Evolutionary conservation across 2,329 filamentous ascomycete species (phyloP).

Genomic region (Exophiala alcalophila): DNA sequence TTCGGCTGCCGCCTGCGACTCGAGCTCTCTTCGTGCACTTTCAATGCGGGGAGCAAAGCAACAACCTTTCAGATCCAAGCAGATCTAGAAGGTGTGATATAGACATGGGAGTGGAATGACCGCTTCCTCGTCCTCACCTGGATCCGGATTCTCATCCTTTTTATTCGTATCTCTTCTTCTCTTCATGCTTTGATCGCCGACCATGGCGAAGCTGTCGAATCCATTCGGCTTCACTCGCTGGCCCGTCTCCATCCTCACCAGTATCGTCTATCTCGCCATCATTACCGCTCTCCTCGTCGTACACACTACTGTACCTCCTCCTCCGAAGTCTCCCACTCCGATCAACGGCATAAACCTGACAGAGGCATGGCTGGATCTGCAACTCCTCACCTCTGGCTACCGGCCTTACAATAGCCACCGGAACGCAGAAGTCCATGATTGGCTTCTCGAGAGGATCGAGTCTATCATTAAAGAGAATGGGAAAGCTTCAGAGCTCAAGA

Average conservation of each 20-base stretch:
- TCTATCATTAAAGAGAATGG: conserved; percentile 65
- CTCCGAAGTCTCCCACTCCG: conserved; percentile 54
- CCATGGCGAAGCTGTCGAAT: conserved; percentile 36
- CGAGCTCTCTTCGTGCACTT: too few relatives aligned
- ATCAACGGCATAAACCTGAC: conserved; percentile 71
- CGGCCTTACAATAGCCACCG: conserved; percentile 85
- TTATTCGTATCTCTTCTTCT: not conserved
- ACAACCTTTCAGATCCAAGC: not conserved
- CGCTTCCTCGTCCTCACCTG: not conserved
- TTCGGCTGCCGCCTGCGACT: not conserved
- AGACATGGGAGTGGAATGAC: too few relatives aligned
- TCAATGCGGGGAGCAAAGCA: conserved; percentile 7
- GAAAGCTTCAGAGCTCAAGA: conserved; percentile 35
- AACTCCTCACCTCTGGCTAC: conserved; percentile 68
- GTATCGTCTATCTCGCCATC: conserved; percentile 72
- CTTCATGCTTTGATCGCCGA: conserved; percentile 13
- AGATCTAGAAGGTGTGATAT: too few relatives aligned
- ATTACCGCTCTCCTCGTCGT: conserved; percentile 68
- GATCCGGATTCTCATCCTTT: not conserved
- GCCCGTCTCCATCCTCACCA: conserved; percentile 78
- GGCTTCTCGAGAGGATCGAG: conserved; percentile 68
- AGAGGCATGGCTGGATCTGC: conserved; percentile 82
- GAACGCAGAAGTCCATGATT: conserved; percentile 77
- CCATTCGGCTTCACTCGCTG: conserved; percentile 72
- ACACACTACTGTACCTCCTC: conserved; percentile 70